These are phyloP conservation scores for Fusarium pininemorale DNA, from an alignment of 2,329 filamentous ascomycete species.

Conservation along the genomic window DNA sequence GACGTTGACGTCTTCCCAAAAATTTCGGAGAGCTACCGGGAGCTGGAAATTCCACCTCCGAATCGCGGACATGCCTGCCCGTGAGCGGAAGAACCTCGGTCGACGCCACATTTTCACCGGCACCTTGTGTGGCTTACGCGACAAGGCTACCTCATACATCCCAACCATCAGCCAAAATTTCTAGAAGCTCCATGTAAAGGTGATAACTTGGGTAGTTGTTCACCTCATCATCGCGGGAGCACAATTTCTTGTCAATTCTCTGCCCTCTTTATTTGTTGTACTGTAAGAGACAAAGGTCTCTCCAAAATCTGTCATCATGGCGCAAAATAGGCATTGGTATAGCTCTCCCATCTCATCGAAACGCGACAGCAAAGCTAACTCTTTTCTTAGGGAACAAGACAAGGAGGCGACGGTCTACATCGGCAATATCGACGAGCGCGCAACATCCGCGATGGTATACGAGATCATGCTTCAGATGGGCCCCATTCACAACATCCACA, in stretches of 20 bases:
- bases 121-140: constrained; percentile 21
- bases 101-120: constrained; percentile 6
- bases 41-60: constrained; percentile 40
- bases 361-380: constrained; percentile 26
- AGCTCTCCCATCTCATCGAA: constrained; percentile 27
- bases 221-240: neutral
- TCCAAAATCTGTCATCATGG: constrained; percentile 62
- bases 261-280: neutral
- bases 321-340: constrained; percentile 78
- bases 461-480: constrained; percentile 98
- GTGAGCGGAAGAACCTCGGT: constrained; percentile 46
- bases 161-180: constrained; percentile 42
- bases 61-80: neutral
- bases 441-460: constrained; percentile 89
- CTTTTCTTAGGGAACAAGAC: constrained; percentile 84
- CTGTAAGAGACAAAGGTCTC: constrained; percentile 2
- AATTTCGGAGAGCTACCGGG: constrained; percentile 36
- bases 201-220: constrained; percentile 6
- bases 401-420: constrained; percentile 98
- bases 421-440: constrained; percentile 97
- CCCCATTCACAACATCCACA: constrained; percentile 96
- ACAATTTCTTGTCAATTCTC: neutral
- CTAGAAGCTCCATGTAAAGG: constrained; percentile 29
- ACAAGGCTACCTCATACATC: constrained; percentile 22
- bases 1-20: constrained; percentile 34